A percentile compares a stretch with the other conserved stretches of the same genome.
phyloP scores from a whole-genome alignment of 2,329 filamentous ascomycete species.

The Paecilomyces formosus region DNA sequence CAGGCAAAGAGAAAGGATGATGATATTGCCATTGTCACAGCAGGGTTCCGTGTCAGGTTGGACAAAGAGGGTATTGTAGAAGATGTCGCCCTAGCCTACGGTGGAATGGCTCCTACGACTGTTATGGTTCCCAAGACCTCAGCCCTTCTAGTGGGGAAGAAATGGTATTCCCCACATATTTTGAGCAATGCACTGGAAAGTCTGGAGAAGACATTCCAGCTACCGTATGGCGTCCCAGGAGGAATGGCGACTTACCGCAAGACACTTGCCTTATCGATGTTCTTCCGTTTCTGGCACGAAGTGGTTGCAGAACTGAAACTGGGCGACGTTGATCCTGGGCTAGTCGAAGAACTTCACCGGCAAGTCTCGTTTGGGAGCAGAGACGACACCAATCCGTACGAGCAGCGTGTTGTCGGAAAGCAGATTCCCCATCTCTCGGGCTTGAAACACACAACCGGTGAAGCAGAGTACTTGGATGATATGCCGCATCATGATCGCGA shows the following conservation, averaged over 20 bases:
- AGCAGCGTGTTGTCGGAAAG: conserved; percentile 70
- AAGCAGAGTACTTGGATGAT: conserved; percentile 85
- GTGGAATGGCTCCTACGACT: conserved; percentile 79
- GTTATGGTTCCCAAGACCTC: conserved; percentile 65
- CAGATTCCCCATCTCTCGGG: conserved; percentile 74
- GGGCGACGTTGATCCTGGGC: conserved; percentile 56
- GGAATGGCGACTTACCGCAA: conserved; percentile 88
- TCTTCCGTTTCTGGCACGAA: conserved; percentile 89
- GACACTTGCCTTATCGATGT: conserved; percentile 74
- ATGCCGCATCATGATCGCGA: conserved; percentile 74
- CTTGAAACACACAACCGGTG: conserved; percentile 77
- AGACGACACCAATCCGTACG: conserved; percentile 62
- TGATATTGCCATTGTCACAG: conserved; percentile 85
- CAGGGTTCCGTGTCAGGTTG: conserved; percentile 63
- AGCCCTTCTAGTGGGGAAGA: conserved; percentile 62
- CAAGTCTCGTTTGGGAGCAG: conserved; percentile 68
- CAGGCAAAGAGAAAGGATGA: conserved; percentile 88
- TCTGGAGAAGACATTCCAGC: conserved; percentile 68
- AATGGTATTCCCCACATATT: conserved; percentile 64
- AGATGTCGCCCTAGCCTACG: conserved; percentile 68
- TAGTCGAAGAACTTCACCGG: conserved; percentile 68
- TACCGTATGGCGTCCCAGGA: conserved; percentile 77
- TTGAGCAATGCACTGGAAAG: conserved; percentile 74
- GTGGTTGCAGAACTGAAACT: conserved; percentile 55
- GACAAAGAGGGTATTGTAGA: conserved; percentile 57